Percentiles rank a stretch among this genome's conserved stretches.
Conservation (phyloP, 139 green algal species). For the Edaphochlamys debaryana region DNA sequence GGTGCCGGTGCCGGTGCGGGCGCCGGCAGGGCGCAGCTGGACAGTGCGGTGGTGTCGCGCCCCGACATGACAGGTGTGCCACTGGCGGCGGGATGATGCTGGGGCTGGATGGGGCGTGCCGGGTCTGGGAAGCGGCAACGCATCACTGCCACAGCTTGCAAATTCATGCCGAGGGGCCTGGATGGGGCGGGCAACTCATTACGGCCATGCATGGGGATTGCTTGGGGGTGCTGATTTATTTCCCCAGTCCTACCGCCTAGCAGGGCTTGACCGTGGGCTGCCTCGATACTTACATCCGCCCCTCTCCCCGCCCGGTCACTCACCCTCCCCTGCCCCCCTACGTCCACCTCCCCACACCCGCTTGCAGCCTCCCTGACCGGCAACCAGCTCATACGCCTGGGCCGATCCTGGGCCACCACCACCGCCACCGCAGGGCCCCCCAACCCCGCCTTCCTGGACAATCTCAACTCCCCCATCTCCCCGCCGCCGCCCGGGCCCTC, state of each 20-base stretch:
- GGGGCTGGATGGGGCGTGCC: no score
- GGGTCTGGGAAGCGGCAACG: no score
- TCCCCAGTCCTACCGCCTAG: no score
- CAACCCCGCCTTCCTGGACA: conserved; percentile 45
- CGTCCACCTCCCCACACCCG: background rate
- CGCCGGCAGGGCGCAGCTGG: no score
- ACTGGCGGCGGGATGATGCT: no score
- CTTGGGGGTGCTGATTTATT: no score
- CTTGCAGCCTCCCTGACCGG: background rate
- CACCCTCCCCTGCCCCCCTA: background rate
- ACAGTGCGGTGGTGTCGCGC: background rate
- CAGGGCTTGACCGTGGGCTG: background rate
- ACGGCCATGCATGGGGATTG: no score
- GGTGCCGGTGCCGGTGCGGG: no score
- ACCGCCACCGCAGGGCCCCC: conserved; percentile 30
- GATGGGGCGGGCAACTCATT: no score
- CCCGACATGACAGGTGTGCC: background rate
- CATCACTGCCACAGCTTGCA: no score
- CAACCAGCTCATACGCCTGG: conserved; percentile 34
- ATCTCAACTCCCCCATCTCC: conserved; percentile 30
- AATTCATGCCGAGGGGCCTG: no score
- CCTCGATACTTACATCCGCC: no score
- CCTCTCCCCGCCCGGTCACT: background rate
- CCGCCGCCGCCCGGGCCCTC: conserved; percentile 13
- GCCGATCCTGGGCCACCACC: conserved; percentile 49